Evolutionary conservation across 2,329 filamentous ascomycete species (phyloP).

Genomic region (Cryphonectria naterciae): DNA sequence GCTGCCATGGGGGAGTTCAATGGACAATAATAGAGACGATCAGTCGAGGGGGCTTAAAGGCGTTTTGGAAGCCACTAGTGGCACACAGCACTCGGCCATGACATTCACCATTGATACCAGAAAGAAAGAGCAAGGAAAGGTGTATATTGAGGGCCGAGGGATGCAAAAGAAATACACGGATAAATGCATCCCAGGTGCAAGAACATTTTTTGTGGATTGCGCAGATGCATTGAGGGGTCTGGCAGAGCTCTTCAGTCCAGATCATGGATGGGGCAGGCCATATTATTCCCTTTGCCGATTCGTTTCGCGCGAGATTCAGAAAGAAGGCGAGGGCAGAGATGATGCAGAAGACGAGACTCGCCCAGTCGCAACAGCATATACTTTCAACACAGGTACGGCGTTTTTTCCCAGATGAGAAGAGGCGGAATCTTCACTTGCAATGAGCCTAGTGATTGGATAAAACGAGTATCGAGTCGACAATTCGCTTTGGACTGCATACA

Average conservation of each 20-base stretch:
- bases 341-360: constrained; percentile 8
- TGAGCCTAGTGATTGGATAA: constrained; percentile 23
- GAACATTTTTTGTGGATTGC: background rate
- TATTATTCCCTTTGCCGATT: constrained; percentile 1
- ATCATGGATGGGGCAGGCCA: constrained; percentile 11
- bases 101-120: constrained; percentile 28
- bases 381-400: constrained; percentile 27
- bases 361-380: constrained; percentile 22
- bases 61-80: constrained; percentile 8
- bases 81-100: constrained; percentile 25
- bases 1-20: constrained; percentile 46
- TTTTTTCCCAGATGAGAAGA: constrained; percentile 17
- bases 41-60: background rate
- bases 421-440: constrained; percentile 12
- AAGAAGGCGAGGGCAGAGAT: constrained; percentile 14
- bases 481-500: background rate
- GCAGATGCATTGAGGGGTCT: background rate
- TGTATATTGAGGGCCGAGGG: constrained; percentile 15
- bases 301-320: background rate
- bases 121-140: constrained; percentile 9
- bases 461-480: constrained; percentile 11
- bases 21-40: constrained; percentile 41
- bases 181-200: constrained; percentile 27
- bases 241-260: constrained; percentile 11
- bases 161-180: constrained; percentile 24